phyloP scores from a whole-genome alignment of 2,329 filamentous ascomycete genomes.

The Aureobasidium melanogenum region DNA sequence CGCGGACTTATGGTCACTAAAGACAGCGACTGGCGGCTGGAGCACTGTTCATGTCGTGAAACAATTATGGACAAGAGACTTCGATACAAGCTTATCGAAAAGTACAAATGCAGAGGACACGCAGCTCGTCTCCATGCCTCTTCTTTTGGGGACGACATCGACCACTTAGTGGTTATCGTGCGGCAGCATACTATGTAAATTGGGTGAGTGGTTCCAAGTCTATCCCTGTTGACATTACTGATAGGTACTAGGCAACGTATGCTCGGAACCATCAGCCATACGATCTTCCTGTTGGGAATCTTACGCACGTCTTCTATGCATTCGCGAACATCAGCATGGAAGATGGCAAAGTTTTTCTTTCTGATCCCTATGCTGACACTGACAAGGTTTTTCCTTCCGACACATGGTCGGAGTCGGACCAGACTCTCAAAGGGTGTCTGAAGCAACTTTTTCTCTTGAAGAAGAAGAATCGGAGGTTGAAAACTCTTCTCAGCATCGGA shows the following conservation, averaged over 20 bases:
- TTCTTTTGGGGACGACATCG: too few species aligned
- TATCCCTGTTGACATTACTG: background rate
- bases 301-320: conserved; percentile 87
- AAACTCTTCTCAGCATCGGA: conserved; percentile 73
- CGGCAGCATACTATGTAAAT: background rate
- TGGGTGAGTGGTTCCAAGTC: background rate
- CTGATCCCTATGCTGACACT: conserved; percentile 59
- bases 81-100: too few species aligned
- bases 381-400: conserved; percentile 63
- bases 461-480: conserved; percentile 65
- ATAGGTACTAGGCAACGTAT: background rate
- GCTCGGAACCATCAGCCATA: conserved; percentile 39
- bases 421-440: conserved; percentile 66
- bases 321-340: conserved; percentile 81
- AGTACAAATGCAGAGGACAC: too few species aligned
- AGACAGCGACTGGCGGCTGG: too few species aligned
- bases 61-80: too few species aligned
- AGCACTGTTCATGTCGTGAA: too few species aligned
- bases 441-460: conserved; percentile 72
- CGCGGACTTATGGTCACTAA: too few species aligned
- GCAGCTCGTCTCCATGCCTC: too few species aligned
- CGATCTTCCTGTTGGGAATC: conserved; percentile 66
- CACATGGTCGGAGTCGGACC: conserved; percentile 55
- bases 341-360: conserved; percentile 67
- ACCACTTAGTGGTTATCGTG: background rate